phyloP scores from a whole-genome alignment of 768 basidiomycete species.

The Lepiota venenata region DNA sequence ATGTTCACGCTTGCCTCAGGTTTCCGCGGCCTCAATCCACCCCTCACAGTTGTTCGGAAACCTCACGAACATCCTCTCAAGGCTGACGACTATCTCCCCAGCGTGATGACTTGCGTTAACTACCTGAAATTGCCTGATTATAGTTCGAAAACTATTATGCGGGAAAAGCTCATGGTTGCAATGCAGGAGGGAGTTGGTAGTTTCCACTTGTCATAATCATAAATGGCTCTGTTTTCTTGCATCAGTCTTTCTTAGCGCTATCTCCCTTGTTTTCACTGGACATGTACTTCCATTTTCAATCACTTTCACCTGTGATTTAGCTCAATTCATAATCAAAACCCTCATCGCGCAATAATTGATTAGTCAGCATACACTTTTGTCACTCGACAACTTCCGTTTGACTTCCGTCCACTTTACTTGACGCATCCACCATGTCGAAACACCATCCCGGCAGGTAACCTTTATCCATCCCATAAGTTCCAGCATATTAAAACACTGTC shows the following conservation, averaged over 20 bases:
- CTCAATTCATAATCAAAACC: constrained; percentile 6
- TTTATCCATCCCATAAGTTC: not conserved
- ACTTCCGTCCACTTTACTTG: not conserved
- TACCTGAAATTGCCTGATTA: constrained; percentile 97
- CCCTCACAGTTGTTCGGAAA: constrained; percentile 95
- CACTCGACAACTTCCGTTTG: too few relatives aligned
- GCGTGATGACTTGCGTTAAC: constrained; percentile 98
- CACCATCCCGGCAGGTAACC: constrained; percentile 72
- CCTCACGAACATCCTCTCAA: constrained; percentile 89
- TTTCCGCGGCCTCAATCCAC: constrained; percentile 92
- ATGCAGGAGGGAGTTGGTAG: constrained; percentile 94
- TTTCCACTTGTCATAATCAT: constrained; percentile 89
- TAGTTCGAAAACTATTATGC: constrained; percentile 81
- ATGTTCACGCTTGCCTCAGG: constrained; percentile 39
- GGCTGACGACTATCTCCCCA: constrained; percentile 93
- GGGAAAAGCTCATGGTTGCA: constrained; percentile 76
- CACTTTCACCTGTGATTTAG: constrained; percentile 4
- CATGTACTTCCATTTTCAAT: constrained; percentile 9
- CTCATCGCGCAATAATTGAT: not conserved
- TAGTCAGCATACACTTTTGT: not conserved
- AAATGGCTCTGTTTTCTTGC: constrained; percentile 12
- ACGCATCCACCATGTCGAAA: constrained; percentile 63
- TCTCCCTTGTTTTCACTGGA: constrained; percentile 3
- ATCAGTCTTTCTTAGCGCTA: constrained; percentile 2
- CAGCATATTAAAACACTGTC: constrained; percentile 1